Evolutionary conservation across 164 flowering plant genomes (phyloP).

Genomic region (Euptelea pleiosperma): DNA sequence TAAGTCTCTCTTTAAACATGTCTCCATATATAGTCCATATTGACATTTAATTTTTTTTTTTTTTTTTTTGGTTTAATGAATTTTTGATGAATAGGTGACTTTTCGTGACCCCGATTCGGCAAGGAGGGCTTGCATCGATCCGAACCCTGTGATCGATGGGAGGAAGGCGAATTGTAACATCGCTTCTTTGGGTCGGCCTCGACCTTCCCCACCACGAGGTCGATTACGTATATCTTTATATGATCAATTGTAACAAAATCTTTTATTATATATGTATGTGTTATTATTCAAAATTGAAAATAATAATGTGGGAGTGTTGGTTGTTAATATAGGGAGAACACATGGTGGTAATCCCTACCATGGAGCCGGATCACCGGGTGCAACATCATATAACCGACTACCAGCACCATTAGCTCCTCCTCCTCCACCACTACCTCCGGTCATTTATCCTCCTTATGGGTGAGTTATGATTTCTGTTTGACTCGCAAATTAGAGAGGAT

Average conservation of each 20-base stretch:
- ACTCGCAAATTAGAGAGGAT: too few relatives aligned
- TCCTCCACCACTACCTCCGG: slow-evolving; percentile 20
- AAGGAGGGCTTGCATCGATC: slow-evolving; percentile 64
- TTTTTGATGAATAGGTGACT: slow-evolving; percentile 49
- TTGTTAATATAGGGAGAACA: slow-evolving; percentile 42
- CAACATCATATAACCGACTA: slow-evolving; percentile 7
- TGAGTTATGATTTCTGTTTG: slow-evolving; percentile 15
- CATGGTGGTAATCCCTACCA: slow-evolving; percentile 35
- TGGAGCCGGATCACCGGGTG: slow-evolving; percentile 9
- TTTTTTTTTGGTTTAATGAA: background rate
- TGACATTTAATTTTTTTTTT: too few relatives aligned
- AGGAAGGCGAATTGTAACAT: slow-evolving; percentile 91
- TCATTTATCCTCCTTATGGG: slow-evolving; percentile 28
- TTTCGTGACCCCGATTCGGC: slow-evolving; percentile 94
- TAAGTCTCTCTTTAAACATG: slow-evolving; percentile 31
- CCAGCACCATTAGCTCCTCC: slow-evolving; percentile 6
- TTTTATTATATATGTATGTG: too few relatives aligned
- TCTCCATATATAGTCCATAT: too few relatives aligned
- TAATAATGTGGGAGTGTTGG: background rate
- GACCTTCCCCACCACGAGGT: slow-evolving; percentile 90
- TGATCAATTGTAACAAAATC: too few relatives aligned
- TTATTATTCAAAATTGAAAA: too few relatives aligned
- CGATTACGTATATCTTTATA: slow-evolving; percentile 1
- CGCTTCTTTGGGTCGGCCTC: slow-evolving; percentile 81
- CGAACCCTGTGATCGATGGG: slow-evolving; percentile 88